Evolutionary conservation across 805 yeast species (phyloP).

Genomic region (Priceomyces haplophilus): DNA sequence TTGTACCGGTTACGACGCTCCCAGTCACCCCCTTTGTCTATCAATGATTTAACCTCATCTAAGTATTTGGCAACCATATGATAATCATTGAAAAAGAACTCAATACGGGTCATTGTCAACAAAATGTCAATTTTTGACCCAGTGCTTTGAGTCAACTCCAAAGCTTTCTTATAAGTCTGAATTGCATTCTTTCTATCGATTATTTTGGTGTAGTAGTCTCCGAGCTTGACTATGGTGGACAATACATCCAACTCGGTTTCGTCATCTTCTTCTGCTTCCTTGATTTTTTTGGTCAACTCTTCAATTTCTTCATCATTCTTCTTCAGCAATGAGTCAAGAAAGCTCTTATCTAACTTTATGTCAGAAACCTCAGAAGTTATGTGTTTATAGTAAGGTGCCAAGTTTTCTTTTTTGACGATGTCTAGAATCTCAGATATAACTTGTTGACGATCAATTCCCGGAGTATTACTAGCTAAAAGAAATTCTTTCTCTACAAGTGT

Average conservation of each 20-base stretch:
- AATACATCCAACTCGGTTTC: conserved; percentile 87
- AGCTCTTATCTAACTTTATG: conserved; percentile 56
- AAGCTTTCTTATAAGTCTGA: conserved; percentile 64
- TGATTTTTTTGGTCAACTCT: conserved; percentile 52
- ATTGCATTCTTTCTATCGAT: conserved; percentile 77
- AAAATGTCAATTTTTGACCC: conserved; percentile 88
- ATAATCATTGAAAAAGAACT: conserved; percentile 84
- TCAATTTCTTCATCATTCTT: conserved; percentile 56
- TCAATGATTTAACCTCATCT: conserved; percentile 67
- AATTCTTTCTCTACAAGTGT: conserved; percentile 78
- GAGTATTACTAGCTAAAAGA: conserved; percentile 43
- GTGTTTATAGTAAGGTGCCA: conserved; percentile 82
- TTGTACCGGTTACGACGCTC: conserved; percentile 94
- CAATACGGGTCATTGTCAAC: conserved; percentile 79
- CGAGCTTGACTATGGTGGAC: conserved; percentile 72
- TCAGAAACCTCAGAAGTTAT: conserved; percentile 38
- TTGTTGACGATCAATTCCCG: conserved; percentile 39
- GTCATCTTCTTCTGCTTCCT: conserved; percentile 58
- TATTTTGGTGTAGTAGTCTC: conserved; percentile 81
- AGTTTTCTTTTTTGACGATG: conserved; percentile 54
- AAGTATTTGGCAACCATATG: conserved; percentile 65
- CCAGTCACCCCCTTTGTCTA: conserved; percentile 99
- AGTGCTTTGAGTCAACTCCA: conserved; percentile 75
- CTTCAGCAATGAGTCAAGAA: conserved; percentile 49
- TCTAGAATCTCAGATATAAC: conserved; percentile 44